These are phyloP conservation scores for Aspergillus nidulans DNA, from an alignment of 495 filamentous ascomycete genomes.

Conservation along the genomic window DNA sequence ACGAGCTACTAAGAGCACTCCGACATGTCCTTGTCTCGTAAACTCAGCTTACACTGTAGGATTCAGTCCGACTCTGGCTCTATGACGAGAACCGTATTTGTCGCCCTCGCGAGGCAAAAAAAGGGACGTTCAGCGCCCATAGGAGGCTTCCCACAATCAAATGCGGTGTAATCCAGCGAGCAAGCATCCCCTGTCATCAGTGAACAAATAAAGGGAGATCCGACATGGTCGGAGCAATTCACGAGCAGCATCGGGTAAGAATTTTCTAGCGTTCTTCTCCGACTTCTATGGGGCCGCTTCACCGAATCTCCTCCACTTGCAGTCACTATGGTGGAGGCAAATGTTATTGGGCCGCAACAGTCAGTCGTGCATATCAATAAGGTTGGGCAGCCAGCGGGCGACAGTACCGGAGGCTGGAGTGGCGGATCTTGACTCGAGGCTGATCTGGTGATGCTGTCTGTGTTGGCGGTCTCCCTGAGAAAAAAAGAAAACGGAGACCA, in stretches of 20 bases:
- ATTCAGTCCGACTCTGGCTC: neutral
- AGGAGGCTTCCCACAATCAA: slow-evolving; percentile 1
- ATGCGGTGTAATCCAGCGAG: slow-evolving; percentile 5
- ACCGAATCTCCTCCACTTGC: neutral
- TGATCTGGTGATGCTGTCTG: neutral
- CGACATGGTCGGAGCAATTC: neutral
- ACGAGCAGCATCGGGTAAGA: slow-evolving; percentile 8
- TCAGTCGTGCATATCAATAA: slow-evolving; percentile 6
- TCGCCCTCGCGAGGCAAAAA: slow-evolving; percentile 1
- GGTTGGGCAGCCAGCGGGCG: slow-evolving; percentile 18
- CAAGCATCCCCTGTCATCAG: slow-evolving; percentile 12
- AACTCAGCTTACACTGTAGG: neutral
- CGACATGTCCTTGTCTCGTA: neutral
- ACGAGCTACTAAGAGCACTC: neutral
- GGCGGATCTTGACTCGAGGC: neutral
- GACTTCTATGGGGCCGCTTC: neutral
- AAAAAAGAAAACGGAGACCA: neutral
- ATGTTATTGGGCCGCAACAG: slow-evolving; percentile 21
- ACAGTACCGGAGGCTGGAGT: slow-evolving; percentile 3
- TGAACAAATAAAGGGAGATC: slow-evolving; percentile 7
- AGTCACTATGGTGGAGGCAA: slow-evolving; percentile 16
- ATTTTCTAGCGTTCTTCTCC: slow-evolving; percentile 24
- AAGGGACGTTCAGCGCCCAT: slow-evolving; percentile 11
- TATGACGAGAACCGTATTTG: neutral
- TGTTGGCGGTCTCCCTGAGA: neutral